Conservation (phyloP, 2,329 filamentous ascomycete genomes). For the Fusarium odoratissimum region DNA sequence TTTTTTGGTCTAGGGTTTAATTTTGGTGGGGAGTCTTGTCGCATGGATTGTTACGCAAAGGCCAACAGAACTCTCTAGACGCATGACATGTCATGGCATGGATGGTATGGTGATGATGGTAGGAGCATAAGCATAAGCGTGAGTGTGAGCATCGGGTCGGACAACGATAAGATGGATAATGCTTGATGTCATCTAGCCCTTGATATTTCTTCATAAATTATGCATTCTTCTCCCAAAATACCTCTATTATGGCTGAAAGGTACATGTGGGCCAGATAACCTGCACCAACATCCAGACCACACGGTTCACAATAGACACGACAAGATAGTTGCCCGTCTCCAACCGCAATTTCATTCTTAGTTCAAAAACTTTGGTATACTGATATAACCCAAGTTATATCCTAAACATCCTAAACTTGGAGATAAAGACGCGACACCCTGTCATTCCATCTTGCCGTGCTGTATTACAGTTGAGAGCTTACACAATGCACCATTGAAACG, state of each 20-base stretch:
- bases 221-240: not conserved
- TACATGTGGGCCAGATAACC: not conserved
- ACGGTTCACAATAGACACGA: not conserved
- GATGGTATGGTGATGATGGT: constrained; percentile 10
- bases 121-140: constrained; percentile 18
- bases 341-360: no score
- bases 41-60: constrained; percentile 22
- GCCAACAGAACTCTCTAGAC: constrained; percentile 36
- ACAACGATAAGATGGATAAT: not conserved
- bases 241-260: rapidly evolving
- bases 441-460: not conserved
- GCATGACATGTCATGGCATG: constrained; percentile 17
- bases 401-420: not conserved
- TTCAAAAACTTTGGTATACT: not conserved
- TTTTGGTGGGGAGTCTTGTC: constrained; percentile 4
- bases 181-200: constrained; percentile 15
- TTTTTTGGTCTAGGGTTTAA: constrained; percentile 5
- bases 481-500: not conserved
- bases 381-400: not conserved
- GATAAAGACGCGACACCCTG: not conserved
- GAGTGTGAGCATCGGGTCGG: constrained; percentile 7
- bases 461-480: not conserved
- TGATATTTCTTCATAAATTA: constrained; percentile 10
- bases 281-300: not conserved
- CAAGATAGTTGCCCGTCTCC: not conserved